phyloP scores from a whole-genome alignment of 495 filamentous ascomycete genomes.

The Ascobolus immersus region DNA sequence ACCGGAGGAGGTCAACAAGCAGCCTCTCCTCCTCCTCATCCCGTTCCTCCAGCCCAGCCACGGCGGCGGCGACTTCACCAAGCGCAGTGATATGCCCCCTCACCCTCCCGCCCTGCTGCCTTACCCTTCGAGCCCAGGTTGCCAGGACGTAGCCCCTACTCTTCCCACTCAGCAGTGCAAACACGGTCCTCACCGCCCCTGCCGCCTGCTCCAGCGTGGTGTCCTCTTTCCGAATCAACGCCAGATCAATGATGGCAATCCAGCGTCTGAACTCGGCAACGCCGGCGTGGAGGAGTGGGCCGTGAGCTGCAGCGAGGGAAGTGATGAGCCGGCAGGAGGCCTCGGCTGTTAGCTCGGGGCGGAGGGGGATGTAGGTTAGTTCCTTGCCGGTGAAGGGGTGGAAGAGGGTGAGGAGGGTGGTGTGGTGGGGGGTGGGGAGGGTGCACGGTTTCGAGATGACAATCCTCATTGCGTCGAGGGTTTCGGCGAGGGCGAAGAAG shows the following conservation, averaged over 20 bases:
- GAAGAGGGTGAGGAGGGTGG: constrained; percentile 7
- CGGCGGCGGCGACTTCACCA: constrained; percentile 5
- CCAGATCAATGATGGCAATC: constrained; percentile 18
- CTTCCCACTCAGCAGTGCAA: constrained; percentile 16
- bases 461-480: constrained; percentile 6
- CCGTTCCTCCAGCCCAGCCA: no score
- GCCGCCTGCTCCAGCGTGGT: constrained; percentile 25
- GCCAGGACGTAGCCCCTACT: constrained; percentile 7
- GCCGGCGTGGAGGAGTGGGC: background rate
- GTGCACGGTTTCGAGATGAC: background rate
- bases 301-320: constrained; percentile 16
- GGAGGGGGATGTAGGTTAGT: constrained; percentile 19
- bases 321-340: constrained; percentile 31
- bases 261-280: constrained; percentile 6
- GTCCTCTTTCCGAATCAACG: constrained; percentile 23
- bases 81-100: constrained; percentile 11
- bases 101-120: constrained; percentile 3
- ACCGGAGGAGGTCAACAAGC: no score
- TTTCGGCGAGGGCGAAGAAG: constrained; percentile 11
- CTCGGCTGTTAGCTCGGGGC: constrained; percentile 45
- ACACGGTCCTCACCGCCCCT: constrained; percentile 20
- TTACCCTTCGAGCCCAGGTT: constrained; percentile 6
- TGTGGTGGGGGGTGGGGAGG: constrained; percentile 2
- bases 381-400: constrained; percentile 11
- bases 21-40: no score